Evolutionary conservation across 306 rosid species (phyloP).

Genomic region (Leucaena leucocephala): DNA sequence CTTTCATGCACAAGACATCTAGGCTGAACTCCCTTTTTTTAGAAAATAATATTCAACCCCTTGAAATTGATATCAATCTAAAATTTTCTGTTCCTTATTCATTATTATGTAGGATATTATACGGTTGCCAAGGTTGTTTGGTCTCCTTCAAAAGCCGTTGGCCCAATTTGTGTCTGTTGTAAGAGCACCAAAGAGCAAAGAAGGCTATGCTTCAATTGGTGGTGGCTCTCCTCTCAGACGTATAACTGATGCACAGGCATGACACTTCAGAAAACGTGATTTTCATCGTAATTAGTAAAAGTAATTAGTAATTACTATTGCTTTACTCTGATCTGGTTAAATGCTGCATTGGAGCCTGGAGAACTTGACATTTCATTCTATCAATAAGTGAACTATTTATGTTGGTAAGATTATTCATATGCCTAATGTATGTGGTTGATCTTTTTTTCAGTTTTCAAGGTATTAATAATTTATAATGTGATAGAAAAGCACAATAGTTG

Average conservation of each 20-base stretch:
- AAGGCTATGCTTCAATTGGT: constrained; percentile 97
- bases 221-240: constrained; percentile 96
- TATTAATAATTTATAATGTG: constrained; percentile 4
- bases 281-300: neutral
- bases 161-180: constrained; percentile 84
- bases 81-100: constrained; percentile 2
- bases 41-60: neutral
- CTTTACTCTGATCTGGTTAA: constrained; percentile 25
- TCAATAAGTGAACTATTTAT: constrained; percentile 19
- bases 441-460: neutral
- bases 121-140: constrained; percentile 83
- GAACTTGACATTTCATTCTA: constrained; percentile 19
- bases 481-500: constrained; percentile 2
- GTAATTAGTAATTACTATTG: constrained; percentile 16
- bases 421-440: neutral
- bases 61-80: constrained; percentile 16
- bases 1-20: constrained; percentile 18
- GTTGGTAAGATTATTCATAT: constrained; percentile 11
- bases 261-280: constrained; percentile 26
- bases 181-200: constrained; percentile 95
- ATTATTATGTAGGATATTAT: constrained; percentile 78
- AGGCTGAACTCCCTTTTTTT: neutral
- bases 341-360: constrained; percentile 15
- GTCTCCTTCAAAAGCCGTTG: constrained; percentile 91
- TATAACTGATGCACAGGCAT: constrained; percentile 92